Evolutionary conservation across 768 basidiomycete genomes (phyloP).

Genomic region (Pulveroboletus ravenelii): DNA sequence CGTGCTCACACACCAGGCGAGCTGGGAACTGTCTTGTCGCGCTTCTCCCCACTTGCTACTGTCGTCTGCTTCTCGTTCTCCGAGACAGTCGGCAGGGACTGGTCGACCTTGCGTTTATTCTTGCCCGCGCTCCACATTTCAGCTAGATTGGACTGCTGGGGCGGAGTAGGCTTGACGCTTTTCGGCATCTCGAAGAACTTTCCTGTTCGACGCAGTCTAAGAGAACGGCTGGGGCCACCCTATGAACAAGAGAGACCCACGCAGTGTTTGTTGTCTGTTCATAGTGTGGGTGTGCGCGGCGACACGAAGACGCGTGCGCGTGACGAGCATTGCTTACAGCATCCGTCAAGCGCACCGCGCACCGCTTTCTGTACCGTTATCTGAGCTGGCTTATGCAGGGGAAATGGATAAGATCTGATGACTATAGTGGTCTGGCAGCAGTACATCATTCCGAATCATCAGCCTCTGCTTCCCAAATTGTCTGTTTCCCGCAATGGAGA

Average conservation of each 20-base stretch:
- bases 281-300: slow-evolving; percentile 32
- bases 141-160: slow-evolving; percentile 73
- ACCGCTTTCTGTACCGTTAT: too few species aligned
- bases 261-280: slow-evolving; percentile 72
- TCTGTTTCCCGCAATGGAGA: too few species aligned
- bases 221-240: not conserved
- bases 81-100: slow-evolving; percentile 21
- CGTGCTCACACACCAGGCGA: slow-evolving; percentile 11
- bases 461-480: too few species aligned
- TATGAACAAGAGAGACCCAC: slow-evolving; percentile 31
- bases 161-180: slow-evolving; percentile 56
- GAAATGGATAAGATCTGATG: too few species aligned
- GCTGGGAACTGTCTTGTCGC: not conserved
- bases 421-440: too few species aligned
- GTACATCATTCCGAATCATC: too few species aligned
- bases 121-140: slow-evolving; percentile 67
- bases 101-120: slow-evolving; percentile 28
- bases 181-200: slow-evolving; percentile 76
- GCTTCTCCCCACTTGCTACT: slow-evolving; percentile 13
- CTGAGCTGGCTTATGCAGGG: too few species aligned
- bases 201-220: slow-evolving; percentile 35
- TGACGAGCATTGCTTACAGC: slow-evolving; percentile 20
- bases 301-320: slow-evolving; percentile 19
- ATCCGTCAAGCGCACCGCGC: not conserved
- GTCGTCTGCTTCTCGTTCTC: slow-evolving; percentile 24